Evolutionary conservation across 2,329 filamentous ascomycete species (phyloP).

Genomic region (Teratosphaeria nubilosa): DNA sequence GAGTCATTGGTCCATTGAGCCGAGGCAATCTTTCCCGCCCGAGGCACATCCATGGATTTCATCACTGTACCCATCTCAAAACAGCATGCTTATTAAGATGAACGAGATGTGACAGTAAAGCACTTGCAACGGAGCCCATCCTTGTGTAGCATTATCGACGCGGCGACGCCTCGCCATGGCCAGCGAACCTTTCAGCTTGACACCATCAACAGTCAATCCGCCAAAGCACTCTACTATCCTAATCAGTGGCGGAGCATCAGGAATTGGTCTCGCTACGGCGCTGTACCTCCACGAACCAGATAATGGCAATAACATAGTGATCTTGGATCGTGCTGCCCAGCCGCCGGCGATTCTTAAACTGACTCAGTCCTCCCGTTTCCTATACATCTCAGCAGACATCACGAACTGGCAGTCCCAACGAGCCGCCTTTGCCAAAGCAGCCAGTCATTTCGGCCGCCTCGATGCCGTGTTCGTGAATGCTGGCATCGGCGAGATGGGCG

Average conservation of each 20-base stretch:
- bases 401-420: slow-evolving; percentile 37
- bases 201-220: slow-evolving; percentile 13
- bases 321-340: slow-evolving; percentile 15
- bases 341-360: slow-evolving; percentile 11
- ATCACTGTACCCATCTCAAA: not conserved
- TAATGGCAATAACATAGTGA: slow-evolving; percentile 20
- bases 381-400: slow-evolving; percentile 33
- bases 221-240: slow-evolving; percentile 19
- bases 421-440: slow-evolving; percentile 33
- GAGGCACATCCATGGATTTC: not conserved
- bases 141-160: not conserved
- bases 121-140: not conserved
- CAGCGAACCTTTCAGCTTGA: slow-evolving; percentile 18
- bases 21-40: not conserved
- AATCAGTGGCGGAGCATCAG: slow-evolving; percentile 22
- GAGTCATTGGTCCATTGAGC: not conserved
- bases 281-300: slow-evolving; percentile 17
- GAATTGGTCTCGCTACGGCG: slow-evolving; percentile 23
- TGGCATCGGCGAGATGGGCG: slow-evolving; percentile 38
- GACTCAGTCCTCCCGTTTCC: slow-evolving; percentile 17
- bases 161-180: slow-evolving; percentile 12
- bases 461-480: slow-evolving; percentile 42
- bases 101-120: not conserved
- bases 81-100: not conserved
- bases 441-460: slow-evolving; percentile 34